Evolutionary conservation across 805 yeast genomes (phyloP), one percentile per base, ranked within the genome.

Genomic region (Candida qinlingensis): DNA sequence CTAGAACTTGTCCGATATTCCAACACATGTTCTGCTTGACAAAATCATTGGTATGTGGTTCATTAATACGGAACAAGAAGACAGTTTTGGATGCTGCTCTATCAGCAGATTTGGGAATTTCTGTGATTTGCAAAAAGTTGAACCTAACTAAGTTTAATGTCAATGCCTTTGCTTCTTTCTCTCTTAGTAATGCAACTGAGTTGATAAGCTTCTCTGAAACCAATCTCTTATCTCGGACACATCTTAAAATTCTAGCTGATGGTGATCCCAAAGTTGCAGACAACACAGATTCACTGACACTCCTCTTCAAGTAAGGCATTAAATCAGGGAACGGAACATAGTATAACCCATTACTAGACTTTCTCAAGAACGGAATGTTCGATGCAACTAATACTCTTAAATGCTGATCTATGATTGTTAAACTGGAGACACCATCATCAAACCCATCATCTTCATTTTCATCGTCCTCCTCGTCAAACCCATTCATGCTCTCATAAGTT

Each of bases 11-110:
- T 1, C 73, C 75, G 47, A 72, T 64, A 50, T 72, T 72, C 75
- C 75, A 72, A 30, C 71, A 67, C 8, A 79, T 47, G 50, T 75
- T 76, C 47, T 75, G 75, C 45, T 73, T 66, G 59, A 80, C 61
- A 27, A 74, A 69, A 43, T 70, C 66, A 51, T 74, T 74, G 4
- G 81, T 75, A 49, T 76, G 75, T 13, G 60, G 64, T n/a, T 79
- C 76, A 35, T 80, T 81, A 56, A 81, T 85, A 59, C 89, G 77
- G 74, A 89, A 94, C 34, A 91, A 74, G 62, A 80, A 94, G 30
- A 87, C 85, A 1, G 97, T 85, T 56, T 96, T 81, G 38, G 87
- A 81, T 0, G 97, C 96, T 3, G 96, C 91, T 56, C 98, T 76
- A 64, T 94, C 98, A 27, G 81, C 83, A 7, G 96, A 85, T 59